Base-by-base conservation (phyloP, 2,329 filamentous ascomycete genomes). In the Trichoderma sp. region DNA sequence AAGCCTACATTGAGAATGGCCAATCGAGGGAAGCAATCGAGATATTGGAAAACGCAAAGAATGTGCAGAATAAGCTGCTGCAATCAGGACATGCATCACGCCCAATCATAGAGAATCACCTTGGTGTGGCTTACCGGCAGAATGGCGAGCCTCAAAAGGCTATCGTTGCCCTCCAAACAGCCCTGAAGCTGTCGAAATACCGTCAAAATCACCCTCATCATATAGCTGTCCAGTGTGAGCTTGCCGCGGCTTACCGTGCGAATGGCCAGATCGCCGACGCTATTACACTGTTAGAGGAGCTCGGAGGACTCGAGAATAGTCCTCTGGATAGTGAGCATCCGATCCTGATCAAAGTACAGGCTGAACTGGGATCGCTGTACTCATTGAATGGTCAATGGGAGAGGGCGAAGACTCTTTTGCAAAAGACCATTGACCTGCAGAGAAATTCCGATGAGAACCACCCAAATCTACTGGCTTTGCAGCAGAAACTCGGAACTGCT, bases 81-180 rank as follows among this genome's bases (percentile, higher is more conserved):
- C 56, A 59, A 17, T 45, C 59, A 50, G 53, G 27, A 12, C 32
- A 69, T 50, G 34, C 61, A n/a, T 32, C 27, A 17, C 61, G 54
- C 27, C n/a, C 45, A 19, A 52, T 5, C 2, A 32, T 56, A 19
- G 54, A 64, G n/a, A 42, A 69, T 15, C 29, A 48, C 5, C 68
- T 69, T 19, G 64, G 60, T 10, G 17, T 7, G 19, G 68, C 68
- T 15, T 69, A 69, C 22, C 50, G 45, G 6, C 35, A n/a, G 6
- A 67, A 64, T 34, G 68, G 68, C 37, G 48, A 64, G 58, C 39
- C 57, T 22, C 15, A 69, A 53, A 50, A 67, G 25, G 68, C 68
- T 15, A 32, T 69, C 9, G 1, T 4, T 5, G n/a, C 39, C 12
- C 52, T 69, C 7, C 9, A 58, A 53, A 37, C 67, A 34, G 56